Evolutionary conservation across 345 rosid species (phyloP).

Genomic region (Aquilaria yunnanensis): DNA sequence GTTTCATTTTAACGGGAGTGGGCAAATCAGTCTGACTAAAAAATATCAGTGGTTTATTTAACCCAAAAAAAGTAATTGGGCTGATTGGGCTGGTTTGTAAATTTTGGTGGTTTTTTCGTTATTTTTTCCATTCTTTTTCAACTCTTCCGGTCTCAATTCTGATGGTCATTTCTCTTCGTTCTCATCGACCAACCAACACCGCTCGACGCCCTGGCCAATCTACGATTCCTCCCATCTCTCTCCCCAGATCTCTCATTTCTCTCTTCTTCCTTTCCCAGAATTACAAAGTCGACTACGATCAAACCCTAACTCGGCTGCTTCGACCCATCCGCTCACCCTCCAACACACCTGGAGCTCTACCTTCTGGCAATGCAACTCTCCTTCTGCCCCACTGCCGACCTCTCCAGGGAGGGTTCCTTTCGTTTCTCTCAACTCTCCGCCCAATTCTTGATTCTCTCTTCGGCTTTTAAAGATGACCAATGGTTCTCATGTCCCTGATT

Average conservation of each 20-base stretch:
- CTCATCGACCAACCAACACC: conserved; percentile 4
- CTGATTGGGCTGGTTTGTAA: neutral
- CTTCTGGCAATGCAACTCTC: conserved; percentile 79
- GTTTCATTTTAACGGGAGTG: too few species aligned
- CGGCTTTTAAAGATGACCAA: conserved; percentile 37
- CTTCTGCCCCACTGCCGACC: conserved; percentile 40
- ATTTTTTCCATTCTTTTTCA: neutral
- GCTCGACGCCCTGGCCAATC: neutral
- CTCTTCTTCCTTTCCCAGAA: conserved; percentile 12
- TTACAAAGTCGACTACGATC: neutral
- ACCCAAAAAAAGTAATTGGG: neutral
- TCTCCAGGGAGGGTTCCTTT: conserved; percentile 63
- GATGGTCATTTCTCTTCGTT: conserved; percentile 1
- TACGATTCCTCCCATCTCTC: neutral
- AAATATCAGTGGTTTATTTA: too few species aligned
- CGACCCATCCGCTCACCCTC: conserved; percentile 7
- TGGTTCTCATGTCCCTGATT: conserved; percentile 48
- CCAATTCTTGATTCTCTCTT: conserved; percentile 11
- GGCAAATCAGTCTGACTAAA: too few species aligned
- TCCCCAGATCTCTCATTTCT: neutral
- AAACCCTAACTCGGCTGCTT: conserved; percentile 11
- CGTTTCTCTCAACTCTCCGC: conserved; percentile 13
- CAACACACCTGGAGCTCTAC: conserved; percentile 7
- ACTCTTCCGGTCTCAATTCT: conserved; percentile 2
- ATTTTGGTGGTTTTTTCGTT: neutral